A percentile compares a stretch with the other conserved stretches of the same genome.
Evolutionary conservation across 495 filamentous ascomycete genomes (phyloP).

Genomic region (Cercophora newfieldiana): DNA sequence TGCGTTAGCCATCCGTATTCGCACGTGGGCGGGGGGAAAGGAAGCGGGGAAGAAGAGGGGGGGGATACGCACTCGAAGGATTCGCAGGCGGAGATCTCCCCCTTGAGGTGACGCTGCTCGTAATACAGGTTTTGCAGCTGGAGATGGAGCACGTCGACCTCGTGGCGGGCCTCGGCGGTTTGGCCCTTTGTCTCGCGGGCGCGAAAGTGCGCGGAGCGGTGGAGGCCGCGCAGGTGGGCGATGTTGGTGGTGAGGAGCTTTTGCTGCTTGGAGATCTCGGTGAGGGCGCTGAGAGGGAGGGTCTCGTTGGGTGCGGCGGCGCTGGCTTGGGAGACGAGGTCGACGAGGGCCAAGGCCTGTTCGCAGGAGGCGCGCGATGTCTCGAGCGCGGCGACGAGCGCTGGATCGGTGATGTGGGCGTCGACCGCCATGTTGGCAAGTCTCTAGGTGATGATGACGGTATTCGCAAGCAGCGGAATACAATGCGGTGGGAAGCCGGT

Average conservation of each 20-base stretch:
- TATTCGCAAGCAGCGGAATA: no score
- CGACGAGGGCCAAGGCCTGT: constrained; percentile 69
- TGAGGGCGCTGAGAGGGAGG: constrained; percentile 50
- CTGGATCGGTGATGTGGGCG: constrained; percentile 68
- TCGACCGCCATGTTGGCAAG: constrained; percentile 44
- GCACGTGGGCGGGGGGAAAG: neutral
- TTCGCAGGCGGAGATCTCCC: constrained; percentile 89
- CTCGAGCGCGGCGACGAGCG: constrained; percentile 68
- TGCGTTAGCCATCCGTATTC: neutral
- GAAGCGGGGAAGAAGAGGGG: neutral
- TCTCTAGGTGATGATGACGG: neutral
- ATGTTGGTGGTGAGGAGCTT: constrained; percentile 78
- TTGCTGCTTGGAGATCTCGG: constrained; percentile 72
- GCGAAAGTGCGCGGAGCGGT: constrained; percentile 75
- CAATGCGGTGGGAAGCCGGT: neutral
- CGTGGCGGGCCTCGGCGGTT: constrained; percentile 83
- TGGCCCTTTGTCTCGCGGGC: constrained; percentile 83
- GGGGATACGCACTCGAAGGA: constrained; percentile 75
- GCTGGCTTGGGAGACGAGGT: constrained; percentile 53
- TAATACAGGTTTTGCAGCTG: constrained; percentile 96
- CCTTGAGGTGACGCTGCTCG: constrained; percentile 85
- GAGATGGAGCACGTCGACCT: constrained; percentile 88
- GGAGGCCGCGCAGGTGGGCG: constrained; percentile 76
- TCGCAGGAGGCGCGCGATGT: constrained; percentile 67
- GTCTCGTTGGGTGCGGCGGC: constrained; percentile 34